Evolutionary conservation across 1,139 yeast species (phyloP), one percentile per base, ranked within the genome.

Genomic region (Yamadazyma siamensis): DNA sequence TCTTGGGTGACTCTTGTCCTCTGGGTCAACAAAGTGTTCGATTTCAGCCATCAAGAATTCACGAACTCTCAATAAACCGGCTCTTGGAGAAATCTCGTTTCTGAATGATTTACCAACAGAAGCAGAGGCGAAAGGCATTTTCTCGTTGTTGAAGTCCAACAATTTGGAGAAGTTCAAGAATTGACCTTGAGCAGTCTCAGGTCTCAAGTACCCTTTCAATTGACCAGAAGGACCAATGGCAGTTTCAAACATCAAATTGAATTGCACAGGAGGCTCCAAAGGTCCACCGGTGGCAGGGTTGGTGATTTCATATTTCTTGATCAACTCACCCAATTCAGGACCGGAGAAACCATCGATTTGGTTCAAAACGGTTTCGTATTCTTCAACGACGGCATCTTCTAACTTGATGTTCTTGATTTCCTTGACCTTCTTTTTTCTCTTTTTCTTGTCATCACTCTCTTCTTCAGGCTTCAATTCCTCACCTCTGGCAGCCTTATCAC

Each of bases 141-240:
- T 85, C 58, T 84, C 80, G 65, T 94, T 94, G 76, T 94, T 94
- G 72, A 81, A 85, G 52, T 94, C 98, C 52, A 88, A 77, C 53
- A 94, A 75, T 67, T 91, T 91, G 67, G 77, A 76, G 64, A 94
- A 94, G 74, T 94, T 94, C 55, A 94, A 74, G 63, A 94, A 94
- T 66, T 94, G 98, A 52, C 99, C 98, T 71, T 94, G 99, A 17
- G 99, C 99, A 40, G 99, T 94, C 69, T 94, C 99, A 36, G 99
- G 99, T 65, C 99, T 81, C 56, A 94, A 68, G 65, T 76, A 94
- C 47, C 98, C 98, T 71, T 85, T 88, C 61, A 89, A 69, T 56
- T 82, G 88, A 53, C 98, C 98, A 36, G 96, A 85, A 40, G 99
- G 98, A 33, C 99, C 99, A 59, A 94, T 94, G 36, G 96, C 96